Evolutionary conservation across 1,284 basidiomycete genomes (phyloP), one percentile per base, ranked within the genome.

Genomic region (Apiotrichum gamsii): DNA sequence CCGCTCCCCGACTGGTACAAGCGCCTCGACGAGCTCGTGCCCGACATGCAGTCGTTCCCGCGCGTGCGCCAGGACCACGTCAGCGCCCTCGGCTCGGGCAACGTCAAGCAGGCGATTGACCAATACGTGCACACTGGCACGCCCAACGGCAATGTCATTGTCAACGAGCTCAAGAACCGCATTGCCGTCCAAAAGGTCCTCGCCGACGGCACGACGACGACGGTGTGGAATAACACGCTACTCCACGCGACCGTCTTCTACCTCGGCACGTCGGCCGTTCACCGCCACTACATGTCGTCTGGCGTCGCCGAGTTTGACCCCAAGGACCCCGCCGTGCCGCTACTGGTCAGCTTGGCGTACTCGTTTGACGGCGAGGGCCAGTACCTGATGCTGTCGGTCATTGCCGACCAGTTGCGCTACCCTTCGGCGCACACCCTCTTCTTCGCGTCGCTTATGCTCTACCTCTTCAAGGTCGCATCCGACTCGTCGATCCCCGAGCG

Each of bases 381-480:
- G 80, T 90, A 95, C 74, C 84, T 96, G 69, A 77, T 98, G 57
- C 76, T 96, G 56, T 89, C 84, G 57, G 84, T 90, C 16, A 85
- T 91, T 64, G 85, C 90, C 30, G 82, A 95, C 63, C 94, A 98
- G 72, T 77, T 98, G 52, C 88, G 95, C 62, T 93, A 90, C 77
- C 90, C 90, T 28, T 91, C 90, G 62, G 88, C 90, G n/a, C 90
- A 94, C 74, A 97, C 90, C 43, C 84, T 88, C 69, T 96, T 90
- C 89, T 96, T 93, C 78, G 87, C 85, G 68, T 84, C 82, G 37
- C 78, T 96, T 54, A 74, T 97, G 49, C 79, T 97, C 39, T 80
- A 90, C 70, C 80, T 95, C 35, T 98, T 97, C 74, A 56, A 56
- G 47, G 46, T 54, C 18, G 39, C 51, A 34, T 46, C 53, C 38